phyloP scores from a whole-genome alignment of 371 early-diverging fungal species.

The Dichotomocladium elegans region DNA sequence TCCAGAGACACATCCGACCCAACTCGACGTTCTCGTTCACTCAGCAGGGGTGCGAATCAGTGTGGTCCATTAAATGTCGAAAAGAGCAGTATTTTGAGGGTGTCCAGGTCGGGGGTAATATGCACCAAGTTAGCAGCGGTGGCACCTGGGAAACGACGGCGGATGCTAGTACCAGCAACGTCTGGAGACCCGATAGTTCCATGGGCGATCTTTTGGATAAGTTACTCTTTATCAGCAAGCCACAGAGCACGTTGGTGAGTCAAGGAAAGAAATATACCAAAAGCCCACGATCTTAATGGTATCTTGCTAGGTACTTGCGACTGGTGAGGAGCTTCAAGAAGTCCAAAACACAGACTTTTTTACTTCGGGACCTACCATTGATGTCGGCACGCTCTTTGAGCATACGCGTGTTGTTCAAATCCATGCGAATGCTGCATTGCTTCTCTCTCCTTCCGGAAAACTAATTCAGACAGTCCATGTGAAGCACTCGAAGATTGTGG shows the following conservation, averaged over 20 bases:
- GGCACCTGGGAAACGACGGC: conserved; percentile 1
- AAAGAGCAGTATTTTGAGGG: conserved; percentile 49
- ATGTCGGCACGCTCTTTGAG: conserved; percentile 61
- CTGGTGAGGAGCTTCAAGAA: conserved; percentile 85
- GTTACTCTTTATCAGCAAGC: conserved; percentile 69
- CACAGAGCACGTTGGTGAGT: conserved; percentile 60
- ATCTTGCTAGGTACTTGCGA: conserved; percentile 70
- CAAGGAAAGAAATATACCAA: no score
- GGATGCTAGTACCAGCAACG: background rate
- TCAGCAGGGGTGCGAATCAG: conserved; percentile 58
- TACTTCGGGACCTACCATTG: conserved; percentile 72
- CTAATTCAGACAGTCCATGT: conserved; percentile 56
- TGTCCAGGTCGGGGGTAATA: conserved; percentile 29
- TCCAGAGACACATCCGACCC: conserved; percentile 78
- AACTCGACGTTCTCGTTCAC: conserved; percentile 66
- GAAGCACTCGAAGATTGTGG: conserved; percentile 61
- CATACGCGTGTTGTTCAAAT: conserved; percentile 76
- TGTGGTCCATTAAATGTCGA: conserved; percentile 68
- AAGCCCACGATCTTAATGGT: no score
- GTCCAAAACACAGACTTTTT: conserved; percentile 75
- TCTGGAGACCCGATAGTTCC: conserved; percentile 12
- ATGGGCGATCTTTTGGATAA: conserved; percentile 43
- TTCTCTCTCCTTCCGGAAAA: conserved; percentile 65
- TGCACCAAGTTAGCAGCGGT: conserved; percentile 17
- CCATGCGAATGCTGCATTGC: conserved; percentile 65